phyloP scores from a whole-genome alignment of 331 rosid species.

The Arachis monticola region DNA sequence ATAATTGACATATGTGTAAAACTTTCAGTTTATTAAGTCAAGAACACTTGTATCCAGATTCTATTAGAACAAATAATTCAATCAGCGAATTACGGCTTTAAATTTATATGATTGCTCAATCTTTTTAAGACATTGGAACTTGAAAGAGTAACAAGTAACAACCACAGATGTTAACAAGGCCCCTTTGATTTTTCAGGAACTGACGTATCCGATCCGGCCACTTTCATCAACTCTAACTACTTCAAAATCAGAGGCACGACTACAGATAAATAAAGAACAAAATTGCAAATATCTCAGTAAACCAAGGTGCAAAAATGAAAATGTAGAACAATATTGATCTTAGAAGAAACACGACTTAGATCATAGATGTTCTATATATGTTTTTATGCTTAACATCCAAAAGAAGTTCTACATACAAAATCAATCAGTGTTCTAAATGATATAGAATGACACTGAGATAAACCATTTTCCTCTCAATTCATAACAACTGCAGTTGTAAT shows the following conservation, averaged over 20 bases:
- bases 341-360: constrained; percentile 35
- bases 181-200: constrained; percentile 83
- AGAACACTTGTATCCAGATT: constrained; percentile 72
- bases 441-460: background rate
- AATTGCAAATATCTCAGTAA: constrained; percentile 8
- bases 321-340: background rate
- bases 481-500: background rate
- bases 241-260: constrained; percentile 92
- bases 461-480: constrained; percentile 6
- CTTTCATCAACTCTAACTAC: constrained; percentile 76
- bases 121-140: constrained; percentile 13
- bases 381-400: constrained; percentile 84
- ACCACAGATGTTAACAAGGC: constrained; percentile 81
- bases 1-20: too few relatives aligned
- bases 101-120: constrained; percentile 5
- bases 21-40: constrained; percentile 54
- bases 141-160: constrained; percentile 39
- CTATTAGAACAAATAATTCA: constrained; percentile 50
- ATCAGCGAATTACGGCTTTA: constrained; percentile 31
- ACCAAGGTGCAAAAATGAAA: background rate
- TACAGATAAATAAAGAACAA: constrained; percentile 32
- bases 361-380: constrained; percentile 69
- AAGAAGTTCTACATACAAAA: constrained; percentile 41
- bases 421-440: background rate
- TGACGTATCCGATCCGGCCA: constrained; percentile 56